These are phyloP conservation scores for Stagonosporopsis tanaceti DNA, from an alignment of 2,329 filamentous ascomycete species.

Conservation along the genomic window DNA sequence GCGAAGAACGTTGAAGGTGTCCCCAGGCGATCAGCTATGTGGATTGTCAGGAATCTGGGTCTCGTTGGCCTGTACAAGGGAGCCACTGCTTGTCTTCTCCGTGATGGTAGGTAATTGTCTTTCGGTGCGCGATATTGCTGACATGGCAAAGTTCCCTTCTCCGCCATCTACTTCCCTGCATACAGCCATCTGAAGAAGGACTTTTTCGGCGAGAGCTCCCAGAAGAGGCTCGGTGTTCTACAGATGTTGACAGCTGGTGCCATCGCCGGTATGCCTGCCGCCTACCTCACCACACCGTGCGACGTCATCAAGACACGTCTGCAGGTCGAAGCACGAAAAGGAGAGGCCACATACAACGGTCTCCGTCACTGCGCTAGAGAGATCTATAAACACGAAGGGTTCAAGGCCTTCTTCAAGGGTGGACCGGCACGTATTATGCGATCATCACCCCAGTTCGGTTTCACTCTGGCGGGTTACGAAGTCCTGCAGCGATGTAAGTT, in stretches of 20 bases:
- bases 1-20: conserved; percentile 84
- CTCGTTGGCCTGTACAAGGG: conserved; percentile 96
- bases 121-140: conserved; percentile 2
- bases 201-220: conserved; percentile 86
- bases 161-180: conserved; percentile 97
- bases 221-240: conserved; percentile 86
- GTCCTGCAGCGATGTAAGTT: conserved; percentile 72
- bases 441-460: conserved; percentile 96
- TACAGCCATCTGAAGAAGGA: conserved; percentile 96
- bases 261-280: conserved; percentile 68
- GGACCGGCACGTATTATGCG: conserved; percentile 93
- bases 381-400: conserved; percentile 89
- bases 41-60: conserved; percentile 96
- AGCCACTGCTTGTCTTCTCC: conserved; percentile 89
- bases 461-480: conserved; percentile 95
- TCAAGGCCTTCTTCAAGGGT: conserved; percentile 98
- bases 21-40: conserved; percentile 91
- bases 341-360: conserved; percentile 85
- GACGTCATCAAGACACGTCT: conserved; percentile 99
- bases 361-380: conserved; percentile 85
- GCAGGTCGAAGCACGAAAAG: conserved; percentile 96
- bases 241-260: conserved; percentile 94
- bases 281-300: conserved; percentile 93
- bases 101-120: conserved; percentile 65
- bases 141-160: conserved; percentile 77